Evolutionary conservation across 2,329 filamentous ascomycete species (phyloP), one percentile per base, ranked within the genome.

Genomic region (Fusarium haematococcum): DNA sequence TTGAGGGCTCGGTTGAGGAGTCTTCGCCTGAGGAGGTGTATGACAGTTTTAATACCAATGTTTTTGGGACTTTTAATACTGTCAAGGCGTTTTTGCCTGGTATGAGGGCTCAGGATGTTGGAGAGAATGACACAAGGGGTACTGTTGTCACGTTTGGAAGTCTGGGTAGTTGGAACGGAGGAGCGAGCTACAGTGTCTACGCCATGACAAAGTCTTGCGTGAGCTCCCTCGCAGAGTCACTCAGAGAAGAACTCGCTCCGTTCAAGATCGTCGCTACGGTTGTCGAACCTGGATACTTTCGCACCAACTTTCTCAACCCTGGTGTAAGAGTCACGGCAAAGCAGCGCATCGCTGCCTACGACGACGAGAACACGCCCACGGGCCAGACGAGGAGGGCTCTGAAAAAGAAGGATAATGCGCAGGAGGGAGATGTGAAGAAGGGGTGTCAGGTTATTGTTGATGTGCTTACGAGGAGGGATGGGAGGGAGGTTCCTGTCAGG

Each of bases 381-480:
- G 81, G 81, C 0, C 60, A 74, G 52, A 59, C 65, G 32, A 73
- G 84, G 61, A 77, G 71, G 20, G 48, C 65, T 4, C 68, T 89
- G 35, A 78, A 79, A 4, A 48, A 52, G 4, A 79, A 80, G 13
- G 80, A 90, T 69, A 83, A 86, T 18, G 85, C 86, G 0, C 89
- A 91, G 80, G 85, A 82, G 0, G 90, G 90, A 0, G 89, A 92
- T 75, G 84, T 89, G 4, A 80, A 79, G 20, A 91, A 91, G 82
- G 90, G 87, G 0, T 81, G 83, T 9, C 83, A 81, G 65, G 84
- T 88, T 1, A 82, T 90, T 32, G 84, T 91, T 6, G 90, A 92
- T 71, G 82, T 90, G 16, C 73, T 92, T 73, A 90, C 87, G 9
- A 82, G 82, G 50, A 84, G 81, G 3, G 89, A 89, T 68, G 89